phyloP scores from a whole-genome alignment of 2,329 filamentous ascomycete species.

The Fonsecaea multimorphosa region DNA sequence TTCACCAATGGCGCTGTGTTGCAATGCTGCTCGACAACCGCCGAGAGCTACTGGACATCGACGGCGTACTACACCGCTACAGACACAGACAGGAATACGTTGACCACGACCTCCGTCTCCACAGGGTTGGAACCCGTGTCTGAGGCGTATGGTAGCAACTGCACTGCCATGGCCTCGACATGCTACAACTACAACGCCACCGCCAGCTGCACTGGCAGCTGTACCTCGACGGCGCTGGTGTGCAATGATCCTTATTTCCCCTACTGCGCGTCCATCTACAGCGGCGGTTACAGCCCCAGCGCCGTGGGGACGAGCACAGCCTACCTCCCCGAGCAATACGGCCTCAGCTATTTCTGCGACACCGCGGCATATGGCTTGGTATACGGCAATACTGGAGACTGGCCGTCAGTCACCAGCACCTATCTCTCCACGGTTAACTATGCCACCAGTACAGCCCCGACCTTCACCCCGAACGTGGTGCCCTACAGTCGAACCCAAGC shows the following conservation, averaged over 20 bases:
- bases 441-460: not conserved
- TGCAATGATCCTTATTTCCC: not conserved
- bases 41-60: no score
- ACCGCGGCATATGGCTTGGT: conserved; percentile 1
- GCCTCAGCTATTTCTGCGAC: conserved; percentile 4
- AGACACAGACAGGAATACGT: no score
- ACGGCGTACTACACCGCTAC: no score
- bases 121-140: no score
- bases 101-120: no score
- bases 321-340: not conserved
- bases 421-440: not conserved
- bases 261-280: not conserved
- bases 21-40: no score
- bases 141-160: no score
- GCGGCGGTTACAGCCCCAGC: not conserved
- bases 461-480: not conserved
- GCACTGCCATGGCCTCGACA: no score
- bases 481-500: conserved; percentile 4
- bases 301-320: not conserved
- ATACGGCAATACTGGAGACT: not conserved
- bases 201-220: no score
- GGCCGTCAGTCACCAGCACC: not conserved
- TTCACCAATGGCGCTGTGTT: no score
- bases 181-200: no score
- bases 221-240: not conserved